Evolutionary conservation across 2,329 filamentous ascomycete genomes (phyloP).

Genomic region (Ophiostoma ips): DNA sequence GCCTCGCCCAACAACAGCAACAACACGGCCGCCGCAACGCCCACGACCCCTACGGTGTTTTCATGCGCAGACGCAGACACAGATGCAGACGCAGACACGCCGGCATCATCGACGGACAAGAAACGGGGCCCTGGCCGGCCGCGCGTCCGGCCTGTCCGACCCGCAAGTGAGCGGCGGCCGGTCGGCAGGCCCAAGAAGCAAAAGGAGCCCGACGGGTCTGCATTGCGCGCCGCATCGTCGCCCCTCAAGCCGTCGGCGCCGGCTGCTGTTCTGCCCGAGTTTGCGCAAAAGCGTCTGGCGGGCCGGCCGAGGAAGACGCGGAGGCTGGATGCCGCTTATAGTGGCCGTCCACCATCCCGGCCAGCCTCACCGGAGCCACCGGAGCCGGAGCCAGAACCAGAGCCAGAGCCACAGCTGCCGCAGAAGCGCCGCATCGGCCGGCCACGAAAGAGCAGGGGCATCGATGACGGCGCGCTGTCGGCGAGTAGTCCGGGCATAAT

Average conservation of each 20-base stretch:
- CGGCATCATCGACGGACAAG: not conserved
- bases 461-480: no score
- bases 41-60: not conserved
- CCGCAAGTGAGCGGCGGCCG: not conserved
- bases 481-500: no score
- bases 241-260: no score
- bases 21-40: not conserved
- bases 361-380: no score
- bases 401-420: no score
- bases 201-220: not conserved
- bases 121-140: not conserved
- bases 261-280: no score
- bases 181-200: not conserved
- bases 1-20: not conserved
- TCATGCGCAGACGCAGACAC: no score
- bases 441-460: not conserved
- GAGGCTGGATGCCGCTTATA: no score
- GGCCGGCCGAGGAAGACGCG: no score
- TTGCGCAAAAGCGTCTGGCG: no score
- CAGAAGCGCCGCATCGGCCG: not conserved
- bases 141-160: not conserved
- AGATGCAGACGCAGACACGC: not conserved
- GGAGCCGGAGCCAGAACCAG: no score
- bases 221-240: not conserved
- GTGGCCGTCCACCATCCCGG: no score